A percentile compares a stretch with the other conserved stretches of the same genome.
Evolutionary conservation across 2,329 filamentous ascomycete species (phyloP).

Genomic region (Pyrenochaeta sp.): DNA sequence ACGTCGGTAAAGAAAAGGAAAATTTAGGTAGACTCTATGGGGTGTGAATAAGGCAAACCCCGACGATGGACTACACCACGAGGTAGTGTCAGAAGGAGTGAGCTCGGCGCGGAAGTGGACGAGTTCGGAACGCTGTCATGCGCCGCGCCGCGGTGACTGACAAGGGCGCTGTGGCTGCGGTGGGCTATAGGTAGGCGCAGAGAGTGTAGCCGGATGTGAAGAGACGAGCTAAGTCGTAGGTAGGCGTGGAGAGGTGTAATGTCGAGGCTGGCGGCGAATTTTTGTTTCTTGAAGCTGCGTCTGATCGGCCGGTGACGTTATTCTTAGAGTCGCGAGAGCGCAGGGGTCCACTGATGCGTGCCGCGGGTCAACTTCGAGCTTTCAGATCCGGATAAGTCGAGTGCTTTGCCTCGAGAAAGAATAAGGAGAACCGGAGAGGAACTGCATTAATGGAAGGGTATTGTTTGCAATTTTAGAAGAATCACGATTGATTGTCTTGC

Average conservation of each 20-base stretch:
- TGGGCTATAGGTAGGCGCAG: slow-evolving; percentile 20
- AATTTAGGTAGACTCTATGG: slow-evolving; percentile 9
- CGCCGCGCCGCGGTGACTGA: slow-evolving; percentile 27
- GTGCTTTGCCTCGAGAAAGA: neutral
- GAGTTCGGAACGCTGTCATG: slow-evolving; percentile 32
- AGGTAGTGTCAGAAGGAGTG: slow-evolving; percentile 23
- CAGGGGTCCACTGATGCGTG: slow-evolving; percentile 31
- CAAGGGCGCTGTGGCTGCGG: slow-evolving; percentile 24
- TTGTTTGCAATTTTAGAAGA: slow-evolving; percentile 18
- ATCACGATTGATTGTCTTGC: slow-evolving; percentile 16
- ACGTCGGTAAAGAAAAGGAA: slow-evolving; percentile 6
- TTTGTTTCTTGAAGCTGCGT: slow-evolving; percentile 25
- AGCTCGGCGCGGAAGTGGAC: slow-evolving; percentile 16
- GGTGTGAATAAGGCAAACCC: slow-evolving; percentile 6
- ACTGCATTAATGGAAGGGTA: neutral
- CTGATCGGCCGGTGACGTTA: slow-evolving; percentile 38
- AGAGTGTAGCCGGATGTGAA: neutral
- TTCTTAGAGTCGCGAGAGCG: slow-evolving; percentile 18
- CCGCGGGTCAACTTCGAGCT: slow-evolving; percentile 8
- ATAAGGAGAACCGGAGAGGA: neutral
- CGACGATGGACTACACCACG: slow-evolving; percentile 13
- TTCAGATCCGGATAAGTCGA: slow-evolving; percentile 3
- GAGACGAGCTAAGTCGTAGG: slow-evolving; percentile 1
- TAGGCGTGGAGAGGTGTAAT: slow-evolving; percentile 4
- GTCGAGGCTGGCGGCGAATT: slow-evolving; percentile 30